Percentiles rank a stretch among this genome's conserved stretches.
phyloP scores from a whole-genome alignment of 2,329 filamentous ascomycete genomes.

The Hymenoscyphus fraxineus region DNA sequence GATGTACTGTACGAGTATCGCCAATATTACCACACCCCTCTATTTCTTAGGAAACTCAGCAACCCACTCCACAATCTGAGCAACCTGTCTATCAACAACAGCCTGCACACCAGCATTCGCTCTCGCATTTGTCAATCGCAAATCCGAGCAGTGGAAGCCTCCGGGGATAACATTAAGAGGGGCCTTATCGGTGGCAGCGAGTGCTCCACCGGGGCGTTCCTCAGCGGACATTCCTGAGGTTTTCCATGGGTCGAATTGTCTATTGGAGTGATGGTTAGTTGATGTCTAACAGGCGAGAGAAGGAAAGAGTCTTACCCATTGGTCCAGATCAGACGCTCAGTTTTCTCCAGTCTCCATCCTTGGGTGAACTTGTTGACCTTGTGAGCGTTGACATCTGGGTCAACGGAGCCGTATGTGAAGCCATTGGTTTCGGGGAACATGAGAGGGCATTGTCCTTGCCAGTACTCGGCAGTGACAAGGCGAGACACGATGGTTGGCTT shows the following conservation, averaged over 20 bases:
- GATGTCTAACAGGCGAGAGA: neutral
- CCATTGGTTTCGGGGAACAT: conserved; percentile 51
- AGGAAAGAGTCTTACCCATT: conserved; percentile 35
- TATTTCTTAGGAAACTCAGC: conserved; percentile 39
- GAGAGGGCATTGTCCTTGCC: conserved; percentile 50
- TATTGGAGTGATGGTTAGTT: conserved; percentile 26
- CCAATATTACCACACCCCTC: neutral
- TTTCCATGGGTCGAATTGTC: conserved; percentile 34
- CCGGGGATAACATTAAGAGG: conserved; percentile 52
- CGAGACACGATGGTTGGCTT: conserved; percentile 49
- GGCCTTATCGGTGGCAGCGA: conserved; percentile 43
- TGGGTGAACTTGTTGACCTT: conserved; percentile 51
- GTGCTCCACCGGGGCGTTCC: conserved; percentile 51
- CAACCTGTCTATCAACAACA: conserved; percentile 47
- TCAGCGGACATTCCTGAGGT: conserved; percentile 50
- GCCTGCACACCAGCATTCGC: conserved; percentile 45
- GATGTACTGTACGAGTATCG: neutral
- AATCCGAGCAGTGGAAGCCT: conserved; percentile 54
- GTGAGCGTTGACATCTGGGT: conserved; percentile 43
- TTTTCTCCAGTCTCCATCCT: conserved; percentile 52
- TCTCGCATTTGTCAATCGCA: conserved; percentile 43
- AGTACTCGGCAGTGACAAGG: conserved; percentile 49
- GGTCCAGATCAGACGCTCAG: conserved; percentile 52
- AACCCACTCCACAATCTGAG: conserved; percentile 52
- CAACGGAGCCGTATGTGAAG: conserved; percentile 46